phyloP scores from a whole-genome alignment of 2,329 filamentous ascomycete genomes.

The Calcarisporium arbuscula region DNA sequence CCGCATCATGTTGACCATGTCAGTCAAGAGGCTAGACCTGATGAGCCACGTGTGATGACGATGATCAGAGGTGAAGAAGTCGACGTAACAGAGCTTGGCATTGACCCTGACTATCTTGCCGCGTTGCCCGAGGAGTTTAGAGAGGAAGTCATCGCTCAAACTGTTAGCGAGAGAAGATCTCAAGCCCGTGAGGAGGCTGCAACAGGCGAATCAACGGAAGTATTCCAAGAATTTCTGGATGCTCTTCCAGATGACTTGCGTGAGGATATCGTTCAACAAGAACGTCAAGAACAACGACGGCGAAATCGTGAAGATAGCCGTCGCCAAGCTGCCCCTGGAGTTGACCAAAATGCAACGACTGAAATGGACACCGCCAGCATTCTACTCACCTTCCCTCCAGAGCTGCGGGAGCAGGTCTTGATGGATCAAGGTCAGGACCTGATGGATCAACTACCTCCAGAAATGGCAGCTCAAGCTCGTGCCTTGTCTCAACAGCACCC shows the following conservation, averaged over 20 bases:
- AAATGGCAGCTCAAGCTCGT: conserved; percentile 80
- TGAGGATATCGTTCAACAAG: conserved; percentile 83
- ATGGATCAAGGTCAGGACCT: conserved; percentile 89
- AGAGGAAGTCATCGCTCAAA: conserved; percentile 91
- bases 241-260: conserved; percentile 87
- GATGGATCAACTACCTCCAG: conserved; percentile 74
- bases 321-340: conserved; percentile 52
- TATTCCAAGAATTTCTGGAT: conserved; percentile 89
- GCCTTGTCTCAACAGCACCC: conserved; percentile 47
- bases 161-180: conserved; percentile 75
- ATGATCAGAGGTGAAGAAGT: conserved; percentile 81
- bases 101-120: conserved; percentile 89
- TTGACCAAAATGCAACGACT: conserved; percentile 47
- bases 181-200: conserved; percentile 64
- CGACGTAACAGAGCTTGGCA: conserved; percentile 90
- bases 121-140: conserved; percentile 96
- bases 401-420: conserved; percentile 77
- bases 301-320: conserved; percentile 78
- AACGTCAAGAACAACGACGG: conserved; percentile 80
- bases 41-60: conserved; percentile 60
- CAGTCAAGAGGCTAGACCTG: conserved; percentile 19
- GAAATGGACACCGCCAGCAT: conserved; percentile 95
- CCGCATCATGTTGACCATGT: conserved; percentile 23
- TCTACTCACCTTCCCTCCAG: conserved; percentile 80
- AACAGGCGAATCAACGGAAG: conserved; percentile 71